phyloP scores from a whole-genome alignment of 2,329 filamentous ascomycete species.

The Xylaria sp. region DNA sequence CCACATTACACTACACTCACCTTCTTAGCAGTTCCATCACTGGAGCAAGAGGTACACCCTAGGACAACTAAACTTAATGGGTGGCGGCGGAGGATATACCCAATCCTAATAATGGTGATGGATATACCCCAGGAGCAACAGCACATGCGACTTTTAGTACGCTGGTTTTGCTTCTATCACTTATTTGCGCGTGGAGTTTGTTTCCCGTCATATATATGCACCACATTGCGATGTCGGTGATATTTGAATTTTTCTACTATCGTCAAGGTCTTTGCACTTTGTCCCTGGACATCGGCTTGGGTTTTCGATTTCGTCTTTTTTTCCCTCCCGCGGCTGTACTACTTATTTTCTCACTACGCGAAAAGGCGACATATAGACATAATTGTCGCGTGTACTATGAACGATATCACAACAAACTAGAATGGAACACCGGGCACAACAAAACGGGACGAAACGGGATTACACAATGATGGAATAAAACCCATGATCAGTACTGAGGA shows the following conservation, averaged over 20 bases:
- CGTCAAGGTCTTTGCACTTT: neutral
- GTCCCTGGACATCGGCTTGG: neutral
- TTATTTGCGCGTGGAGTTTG: constrained; percentile 5
- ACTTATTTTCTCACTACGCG: neutral
- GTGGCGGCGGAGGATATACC: constrained; percentile 32
- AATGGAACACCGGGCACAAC: constrained; percentile 12
- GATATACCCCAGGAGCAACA: constrained; percentile 15
- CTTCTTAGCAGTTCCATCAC: neutral
- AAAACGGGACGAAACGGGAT: constrained; percentile 12
- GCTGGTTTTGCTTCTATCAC: constrained; percentile 4
- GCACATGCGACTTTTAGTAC: neutral
- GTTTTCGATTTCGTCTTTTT: neutral
- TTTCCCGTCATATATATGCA: neutral
- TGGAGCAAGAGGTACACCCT: neutral
- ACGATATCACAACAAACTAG: constrained; percentile 20
- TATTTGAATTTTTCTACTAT: neutral
- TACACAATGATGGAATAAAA: neutral
- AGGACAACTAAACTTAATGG: neutral
- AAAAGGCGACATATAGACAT: constrained; percentile 23
- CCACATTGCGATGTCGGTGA: neutral
- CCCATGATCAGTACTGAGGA: neutral
- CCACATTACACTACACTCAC: neutral
- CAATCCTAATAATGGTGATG: constrained; percentile 9
- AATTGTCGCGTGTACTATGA: constrained; percentile 26
- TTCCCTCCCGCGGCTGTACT: neutral